Percentiles rank a stretch among this genome's conserved stretches.
These are phyloP conservation scores for Drechslerella coelobrocha DNA, from an alignment of 2,329 filamentous ascomycete species.

Conservation along the genomic window DNA sequence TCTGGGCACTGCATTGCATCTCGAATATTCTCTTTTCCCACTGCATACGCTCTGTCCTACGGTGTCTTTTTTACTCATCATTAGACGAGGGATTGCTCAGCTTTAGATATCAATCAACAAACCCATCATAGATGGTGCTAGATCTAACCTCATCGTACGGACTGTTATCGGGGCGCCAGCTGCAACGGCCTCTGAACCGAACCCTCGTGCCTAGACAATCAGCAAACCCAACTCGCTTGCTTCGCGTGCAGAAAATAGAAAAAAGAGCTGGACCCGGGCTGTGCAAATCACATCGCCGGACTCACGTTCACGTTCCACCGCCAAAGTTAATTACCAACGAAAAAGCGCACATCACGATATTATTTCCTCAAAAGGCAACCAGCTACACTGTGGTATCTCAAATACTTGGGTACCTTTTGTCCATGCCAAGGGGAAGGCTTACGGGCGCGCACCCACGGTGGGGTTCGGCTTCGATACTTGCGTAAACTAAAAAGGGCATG, in stretches of 20 bases:
- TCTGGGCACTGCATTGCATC: too few relatives aligned
- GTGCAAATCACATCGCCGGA: constrained; percentile 1
- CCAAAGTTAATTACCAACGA: too few relatives aligned
- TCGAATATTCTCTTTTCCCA: too few relatives aligned
- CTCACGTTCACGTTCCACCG: too few relatives aligned
- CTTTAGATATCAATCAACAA: too few relatives aligned
- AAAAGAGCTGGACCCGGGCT: not conserved
- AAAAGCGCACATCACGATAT: not conserved
- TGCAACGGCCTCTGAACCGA: not conserved
- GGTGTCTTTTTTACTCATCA: too few relatives aligned
- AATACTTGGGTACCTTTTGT: not conserved
- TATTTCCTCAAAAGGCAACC: not conserved
- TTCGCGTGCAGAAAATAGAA: not conserved
- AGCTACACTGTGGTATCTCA: constrained; percentile 6
- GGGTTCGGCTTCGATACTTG: not conserved
- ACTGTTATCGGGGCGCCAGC: constrained; percentile 1
- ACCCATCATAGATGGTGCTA: too few relatives aligned
- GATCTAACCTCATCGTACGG: too few relatives aligned
- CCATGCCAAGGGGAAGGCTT: too few relatives aligned
- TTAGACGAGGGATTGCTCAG: too few relatives aligned
- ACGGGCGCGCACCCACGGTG: too few relatives aligned
- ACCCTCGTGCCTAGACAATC: not conserved
- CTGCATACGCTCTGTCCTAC: too few relatives aligned
- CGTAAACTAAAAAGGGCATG: not conserved
- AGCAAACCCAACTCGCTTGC: not conserved